Evolutionary conservation across 805 yeast species (phyloP), one percentile per base, ranked within the genome.

Genomic region (Saccharomyces jurei): DNA sequence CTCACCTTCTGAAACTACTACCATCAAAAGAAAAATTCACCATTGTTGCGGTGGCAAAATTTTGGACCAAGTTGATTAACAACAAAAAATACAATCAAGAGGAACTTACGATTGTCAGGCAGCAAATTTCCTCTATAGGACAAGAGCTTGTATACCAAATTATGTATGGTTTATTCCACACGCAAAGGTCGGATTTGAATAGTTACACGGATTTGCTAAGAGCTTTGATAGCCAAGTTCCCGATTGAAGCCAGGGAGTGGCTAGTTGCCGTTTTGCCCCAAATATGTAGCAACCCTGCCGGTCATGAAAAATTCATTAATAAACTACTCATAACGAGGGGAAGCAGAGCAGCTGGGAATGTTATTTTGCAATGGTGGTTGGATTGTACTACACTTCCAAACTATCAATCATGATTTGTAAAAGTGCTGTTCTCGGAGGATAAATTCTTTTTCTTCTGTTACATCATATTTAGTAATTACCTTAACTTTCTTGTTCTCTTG

Each of bases 311-410:
- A 4, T 80, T 84, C 51, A 64, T 82, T 22, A 81, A 78, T 58
- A 83, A 82, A 63, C 60, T 86, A 30, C 63, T 81, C 67, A 56
- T 83, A 1, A 84, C 89, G 0, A 77, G 89, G 62, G 91, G 91
- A 1, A 80, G 80, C 46, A 72, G 89, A 59, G 77, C 77, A 44
- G 83, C 85, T 2, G 77, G 81, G 50, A 82, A 77, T 22, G 74
- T 82, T 0, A 71, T 86, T 11, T 78, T 82, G 54, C 80, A 77
- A 51, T 82, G 84, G 68, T 86, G 91, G 91, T 68, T 84, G 25
- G 75, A 77, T 29, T 73, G 76, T 26, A 85, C 84, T 58, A 84
- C 86, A 0, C 55, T 67, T 36, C 71, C 72, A 14, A 57, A 50
- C 27, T 56, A 54, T 46, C 54, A 51, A 30, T 28, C 27, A 31